Percentiles rank a stretch among this genome's conserved stretches.
These are phyloP conservation scores for Cytospora mali DNA, from an alignment of 2,329 filamentous ascomycete species.

Conservation along the genomic window DNA sequence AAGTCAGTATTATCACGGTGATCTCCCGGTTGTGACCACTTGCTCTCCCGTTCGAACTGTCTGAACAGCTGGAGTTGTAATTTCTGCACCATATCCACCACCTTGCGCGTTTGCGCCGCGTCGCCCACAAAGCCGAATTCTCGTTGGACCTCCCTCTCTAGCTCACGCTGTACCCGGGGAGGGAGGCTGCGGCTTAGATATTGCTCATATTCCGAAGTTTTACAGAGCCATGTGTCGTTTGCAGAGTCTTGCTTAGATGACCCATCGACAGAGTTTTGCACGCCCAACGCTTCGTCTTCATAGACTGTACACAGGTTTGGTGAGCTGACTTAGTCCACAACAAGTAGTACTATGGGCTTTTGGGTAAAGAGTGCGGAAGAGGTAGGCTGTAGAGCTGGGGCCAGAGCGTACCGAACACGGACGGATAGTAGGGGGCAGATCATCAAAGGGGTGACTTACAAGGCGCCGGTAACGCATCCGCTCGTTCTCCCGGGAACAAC, in stretches of 20 bases:
- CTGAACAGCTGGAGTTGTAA: constrained; percentile 26
- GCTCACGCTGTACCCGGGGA: constrained; percentile 25
- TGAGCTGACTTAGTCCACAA: not conserved
- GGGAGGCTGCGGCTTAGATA: constrained; percentile 26
- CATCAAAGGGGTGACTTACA: constrained; percentile 13
- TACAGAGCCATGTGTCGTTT: constrained; percentile 22
- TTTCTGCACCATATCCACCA: constrained; percentile 28
- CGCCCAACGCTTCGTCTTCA: constrained; percentile 18
- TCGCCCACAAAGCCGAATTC: constrained; percentile 28
- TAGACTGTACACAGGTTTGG: constrained; percentile 14
- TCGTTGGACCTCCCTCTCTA: constrained; percentile 26
- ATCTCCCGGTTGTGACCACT: not conserved
- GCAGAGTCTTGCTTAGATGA: not conserved
- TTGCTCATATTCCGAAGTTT: constrained; percentile 26
- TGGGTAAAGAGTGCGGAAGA: not conserved
- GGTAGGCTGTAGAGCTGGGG: too few relatives aligned
- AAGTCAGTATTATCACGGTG: not conserved
- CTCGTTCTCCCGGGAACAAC: constrained; percentile 20
- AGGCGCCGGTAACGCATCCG: constrained; percentile 23
- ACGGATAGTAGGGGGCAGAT: too few relatives aligned
- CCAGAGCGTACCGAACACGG: too few relatives aligned
- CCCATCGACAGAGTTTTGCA: not conserved
- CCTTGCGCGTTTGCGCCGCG: constrained; percentile 22
- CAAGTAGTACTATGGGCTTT: too few relatives aligned
- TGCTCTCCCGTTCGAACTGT: constrained; percentile 18